phyloP scores from a whole-genome alignment of 2,329 filamentous ascomycete species.

The Tolypocladium guangdongense region DNA sequence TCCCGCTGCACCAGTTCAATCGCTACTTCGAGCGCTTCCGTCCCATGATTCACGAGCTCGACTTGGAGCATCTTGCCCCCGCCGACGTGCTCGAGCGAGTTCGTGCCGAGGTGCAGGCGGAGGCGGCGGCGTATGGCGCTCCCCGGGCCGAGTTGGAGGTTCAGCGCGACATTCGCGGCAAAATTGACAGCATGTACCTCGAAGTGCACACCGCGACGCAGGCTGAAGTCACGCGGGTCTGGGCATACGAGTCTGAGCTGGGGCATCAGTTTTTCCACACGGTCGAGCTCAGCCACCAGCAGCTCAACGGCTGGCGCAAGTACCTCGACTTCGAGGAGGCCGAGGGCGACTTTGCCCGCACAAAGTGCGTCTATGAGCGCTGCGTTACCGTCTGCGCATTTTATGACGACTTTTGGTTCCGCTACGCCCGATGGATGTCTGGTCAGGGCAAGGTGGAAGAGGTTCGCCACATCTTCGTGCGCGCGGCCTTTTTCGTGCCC shows the following conservation, averaged over 20 bases:
- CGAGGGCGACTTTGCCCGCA: conserved; percentile 66
- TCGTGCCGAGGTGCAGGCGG: conserved; percentile 59
- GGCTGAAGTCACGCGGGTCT: conserved; percentile 80
- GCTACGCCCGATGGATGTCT: conserved; percentile 93
- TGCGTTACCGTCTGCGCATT: conserved; percentile 87
- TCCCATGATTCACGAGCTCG: conserved; percentile 59
- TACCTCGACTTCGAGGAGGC: conserved; percentile 93
- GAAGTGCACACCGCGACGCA: conserved; percentile 74
- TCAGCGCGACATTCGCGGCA: conserved; percentile 70
- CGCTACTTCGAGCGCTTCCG: conserved; percentile 90
- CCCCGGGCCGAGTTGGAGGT: conserved; percentile 61
- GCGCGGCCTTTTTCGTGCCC: conserved; percentile 81
- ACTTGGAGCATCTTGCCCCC: conserved; percentile 62
- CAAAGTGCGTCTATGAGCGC: conserved; percentile 81
- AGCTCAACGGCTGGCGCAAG: conserved; percentile 86
- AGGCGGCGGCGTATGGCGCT: conserved; percentile 41
- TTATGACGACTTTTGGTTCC: conserved; percentile 96
- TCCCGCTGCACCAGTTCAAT: conserved; percentile 92
- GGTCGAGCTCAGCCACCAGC: conserved; percentile 75
- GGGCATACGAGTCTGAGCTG: conserved; percentile 89
- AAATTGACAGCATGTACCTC: conserved; percentile 71
- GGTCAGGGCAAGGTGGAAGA: conserved; percentile 78
- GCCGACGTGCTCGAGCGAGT: conserved; percentile 57
- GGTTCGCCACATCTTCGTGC: conserved; percentile 81
- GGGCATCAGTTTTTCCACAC: conserved; percentile 97